phyloP scores from a whole-genome alignment of 2,329 filamentous ascomycete species.

The Rutstroemia sydowiana region DNA sequence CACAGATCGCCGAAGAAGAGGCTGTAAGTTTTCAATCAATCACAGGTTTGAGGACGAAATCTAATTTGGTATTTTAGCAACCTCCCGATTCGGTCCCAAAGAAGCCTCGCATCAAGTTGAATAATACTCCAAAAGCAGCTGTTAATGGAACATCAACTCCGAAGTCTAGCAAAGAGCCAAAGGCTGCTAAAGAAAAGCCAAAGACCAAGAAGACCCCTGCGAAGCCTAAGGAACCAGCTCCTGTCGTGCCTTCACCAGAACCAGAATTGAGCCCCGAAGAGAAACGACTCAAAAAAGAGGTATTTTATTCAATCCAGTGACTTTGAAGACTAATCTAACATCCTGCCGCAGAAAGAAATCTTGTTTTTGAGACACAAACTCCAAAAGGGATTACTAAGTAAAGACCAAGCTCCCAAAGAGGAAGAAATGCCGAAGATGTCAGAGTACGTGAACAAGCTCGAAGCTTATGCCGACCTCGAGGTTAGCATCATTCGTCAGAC shows the following conservation, averaged over 20 bases:
- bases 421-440: slow-evolving; percentile 76
- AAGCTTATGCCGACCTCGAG: slow-evolving; percentile 74
- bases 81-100: slow-evolving; percentile 47
- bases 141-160: slow-evolving; percentile 42
- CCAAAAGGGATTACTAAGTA: slow-evolving; percentile 84
- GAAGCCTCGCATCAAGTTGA: slow-evolving; percentile 60
- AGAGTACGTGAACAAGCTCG: slow-evolving; percentile 71
- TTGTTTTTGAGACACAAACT: slow-evolving; percentile 89
- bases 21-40: slow-evolving; percentile 44
- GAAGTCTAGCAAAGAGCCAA: slow-evolving; percentile 19
- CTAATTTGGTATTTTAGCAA: slow-evolving; percentile 2
- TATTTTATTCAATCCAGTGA: slow-evolving; percentile 28
- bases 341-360: slow-evolving; percentile 56
- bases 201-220: slow-evolving; percentile 46
- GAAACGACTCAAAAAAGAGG: slow-evolving; percentile 52
- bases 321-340: slow-evolving; percentile 30
- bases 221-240: slow-evolving; percentile 47
- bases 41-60: background rate
- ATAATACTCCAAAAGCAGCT: slow-evolving; percentile 57
- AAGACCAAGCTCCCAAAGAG: slow-evolving; percentile 78
- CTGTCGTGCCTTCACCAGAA: slow-evolving; percentile 44
- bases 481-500: slow-evolving; percentile 81
- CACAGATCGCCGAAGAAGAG: slow-evolving; percentile 46
- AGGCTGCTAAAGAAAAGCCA: slow-evolving; percentile 33
- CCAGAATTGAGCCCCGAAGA: slow-evolving; percentile 52